A percentile compares a stretch with the other conserved stretches of the same genome.
phyloP scores from a whole-genome alignment of 192 early-diverging fungal species.

The Paraglomus occultum region DNA sequence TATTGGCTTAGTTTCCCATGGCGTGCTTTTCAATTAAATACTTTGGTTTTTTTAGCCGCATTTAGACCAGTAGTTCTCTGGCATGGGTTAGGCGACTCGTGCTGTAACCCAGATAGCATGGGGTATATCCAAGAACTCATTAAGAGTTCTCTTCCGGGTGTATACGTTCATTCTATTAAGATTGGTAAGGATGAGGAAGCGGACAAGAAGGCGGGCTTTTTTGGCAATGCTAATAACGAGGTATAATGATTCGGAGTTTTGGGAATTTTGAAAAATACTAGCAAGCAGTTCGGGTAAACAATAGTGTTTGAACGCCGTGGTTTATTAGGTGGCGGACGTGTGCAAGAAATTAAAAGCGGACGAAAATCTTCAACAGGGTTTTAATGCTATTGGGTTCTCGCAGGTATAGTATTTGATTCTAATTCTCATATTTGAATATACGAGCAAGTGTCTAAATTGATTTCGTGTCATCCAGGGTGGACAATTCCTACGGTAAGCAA shows the following conservation, averaged over 20 bases:
- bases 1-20: too few relatives aligned
- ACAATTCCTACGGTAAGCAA: slow-evolving; percentile 40
- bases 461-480: slow-evolving; percentile 32
- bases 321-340: slow-evolving; percentile 62
- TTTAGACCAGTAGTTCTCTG: slow-evolving; percentile 66
- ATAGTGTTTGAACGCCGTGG: not conserved
- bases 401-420: slow-evolving; percentile 45
- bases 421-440: not conserved
- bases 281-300: not conserved
- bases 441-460: not conserved
- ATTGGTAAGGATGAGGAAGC: slow-evolving; percentile 60
- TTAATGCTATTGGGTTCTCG: slow-evolving; percentile 93
- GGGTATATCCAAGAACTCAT: slow-evolving; percentile 42
- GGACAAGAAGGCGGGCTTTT: slow-evolving; percentile 81
- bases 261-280: not conserved
- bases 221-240: slow-evolving; percentile 82
- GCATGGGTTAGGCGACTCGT: slow-evolving; percentile 91
- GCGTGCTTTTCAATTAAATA: too few relatives aligned
- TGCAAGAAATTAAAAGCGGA: slow-evolving; percentile 65
- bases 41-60: too few relatives aligned
- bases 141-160: slow-evolving; percentile 53
- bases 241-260: slow-evolving; percentile 31
- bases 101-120: slow-evolving; percentile 73
- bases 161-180: slow-evolving; percentile 74
- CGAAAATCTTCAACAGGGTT: slow-evolving; percentile 65